Evolutionary conservation across 1,139 yeast genomes (phyloP).

Genomic region (Zygotorulaspora mrakii): DNA sequence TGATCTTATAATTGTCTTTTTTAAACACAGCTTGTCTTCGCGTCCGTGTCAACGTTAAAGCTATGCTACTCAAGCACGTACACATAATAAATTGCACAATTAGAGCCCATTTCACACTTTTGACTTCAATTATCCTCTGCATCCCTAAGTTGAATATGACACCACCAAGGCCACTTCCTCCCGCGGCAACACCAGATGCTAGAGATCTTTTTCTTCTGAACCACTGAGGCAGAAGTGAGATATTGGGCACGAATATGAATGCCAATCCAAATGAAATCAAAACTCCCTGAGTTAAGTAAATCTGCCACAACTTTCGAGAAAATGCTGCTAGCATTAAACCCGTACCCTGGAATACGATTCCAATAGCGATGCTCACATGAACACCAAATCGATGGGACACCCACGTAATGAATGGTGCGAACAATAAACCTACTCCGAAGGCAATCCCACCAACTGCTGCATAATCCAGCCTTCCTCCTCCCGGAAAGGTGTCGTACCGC

Average conservation of each 20-base stretch:
- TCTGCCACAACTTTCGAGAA: constrained; percentile 52
- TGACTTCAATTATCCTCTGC: constrained; percentile 37
- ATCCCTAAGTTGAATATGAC: constrained; percentile 39
- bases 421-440: constrained; percentile 51
- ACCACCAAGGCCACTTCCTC: constrained; percentile 55
- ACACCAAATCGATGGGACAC: constrained; percentile 27
- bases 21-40: constrained; percentile 38
- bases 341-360: constrained; percentile 46
- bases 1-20: constrained; percentile 18
- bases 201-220: constrained; percentile 48
- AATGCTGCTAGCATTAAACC: constrained; percentile 63
- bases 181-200: constrained; percentile 48
- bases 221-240: constrained; percentile 52
- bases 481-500: constrained; percentile 44
- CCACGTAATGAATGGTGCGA: constrained; percentile 46
- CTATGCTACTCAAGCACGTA: constrained; percentile 36
- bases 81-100: constrained; percentile 51
- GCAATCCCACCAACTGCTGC: constrained; percentile 65
- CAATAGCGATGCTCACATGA: constrained; percentile 37
- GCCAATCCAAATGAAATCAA: constrained; percentile 57
- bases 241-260: constrained; percentile 51
- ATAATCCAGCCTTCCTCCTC: constrained; percentile 51
- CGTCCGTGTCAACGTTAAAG: constrained; percentile 44
- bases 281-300: constrained; percentile 61
- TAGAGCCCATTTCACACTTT: constrained; percentile 63